Percentiles rank a stretch among this genome's conserved stretches.
These are phyloP conservation scores for Candida dendrica DNA, from an alignment of 805 yeast genomes.

Conservation along the genomic window DNA sequence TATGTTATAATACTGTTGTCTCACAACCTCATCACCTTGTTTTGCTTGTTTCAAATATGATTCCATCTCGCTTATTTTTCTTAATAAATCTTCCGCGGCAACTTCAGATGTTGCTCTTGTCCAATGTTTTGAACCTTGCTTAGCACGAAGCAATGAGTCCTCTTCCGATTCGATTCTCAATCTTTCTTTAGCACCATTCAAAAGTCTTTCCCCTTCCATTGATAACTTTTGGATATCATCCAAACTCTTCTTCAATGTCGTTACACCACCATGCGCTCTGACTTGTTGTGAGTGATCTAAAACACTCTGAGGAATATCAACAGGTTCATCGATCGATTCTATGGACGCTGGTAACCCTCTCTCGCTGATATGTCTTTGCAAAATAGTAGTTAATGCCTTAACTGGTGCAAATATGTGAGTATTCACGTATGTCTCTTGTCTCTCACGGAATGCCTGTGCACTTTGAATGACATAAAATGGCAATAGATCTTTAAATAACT, in stretches of 20 bases:
- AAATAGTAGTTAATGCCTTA: slow-evolving; percentile 34
- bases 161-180: slow-evolving; percentile 46
- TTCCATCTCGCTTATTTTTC: slow-evolving; percentile 37
- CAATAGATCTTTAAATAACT: slow-evolving; percentile 51
- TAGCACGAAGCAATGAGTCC: slow-evolving; percentile 42
- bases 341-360: slow-evolving; percentile 54
- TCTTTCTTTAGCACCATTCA: slow-evolving; percentile 39
- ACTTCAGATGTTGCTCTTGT: slow-evolving; percentile 37
- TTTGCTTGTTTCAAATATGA: slow-evolving; percentile 49
- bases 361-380: slow-evolving; percentile 38
- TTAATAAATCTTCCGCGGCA: slow-evolving; percentile 33
- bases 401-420: slow-evolving; percentile 42
- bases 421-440: slow-evolving; percentile 47
- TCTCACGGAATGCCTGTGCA: slow-evolving; percentile 60
- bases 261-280: slow-evolving; percentile 44
- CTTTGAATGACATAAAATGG: slow-evolving; percentile 63
- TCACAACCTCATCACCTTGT: slow-evolving; percentile 51
- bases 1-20: slow-evolving; percentile 39
- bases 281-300: slow-evolving; percentile 49
- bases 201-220: slow-evolving; percentile 29
- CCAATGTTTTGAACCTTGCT: slow-evolving; percentile 53
- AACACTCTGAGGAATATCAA: slow-evolving; percentile 50
- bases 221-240: slow-evolving; percentile 39
- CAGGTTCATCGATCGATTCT: slow-evolving; percentile 50
- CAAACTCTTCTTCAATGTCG: slow-evolving; percentile 32